phyloP scores from a whole-genome alignment of 495 filamentous ascomycete genomes.

The Trypethelium eluteriae region DNA sequence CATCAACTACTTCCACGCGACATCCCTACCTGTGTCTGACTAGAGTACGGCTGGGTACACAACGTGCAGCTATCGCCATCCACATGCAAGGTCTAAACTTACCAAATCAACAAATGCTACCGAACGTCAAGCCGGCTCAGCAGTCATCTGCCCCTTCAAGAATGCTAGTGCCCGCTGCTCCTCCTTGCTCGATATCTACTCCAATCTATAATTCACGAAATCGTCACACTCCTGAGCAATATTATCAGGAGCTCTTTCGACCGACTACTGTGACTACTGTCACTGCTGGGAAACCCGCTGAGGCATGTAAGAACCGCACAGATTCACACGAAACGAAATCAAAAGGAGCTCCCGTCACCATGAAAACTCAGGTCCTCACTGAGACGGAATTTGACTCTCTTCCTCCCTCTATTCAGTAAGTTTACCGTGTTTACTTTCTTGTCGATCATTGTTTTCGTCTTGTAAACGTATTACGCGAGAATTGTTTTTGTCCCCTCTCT shows the following conservation, averaged over 20 bases:
- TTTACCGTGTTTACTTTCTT: not conserved
- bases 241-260: constrained; percentile 8
- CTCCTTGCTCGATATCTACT: not conserved
- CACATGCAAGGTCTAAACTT: constrained; percentile 4
- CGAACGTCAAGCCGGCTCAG: not conserved
- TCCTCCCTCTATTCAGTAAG: constrained; percentile 18
- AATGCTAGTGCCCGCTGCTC: not conserved
- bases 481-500: not conserved
- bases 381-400: constrained; percentile 14
- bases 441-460: constrained; percentile 4
- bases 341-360: not conserved
- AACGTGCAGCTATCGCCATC: not conserved
- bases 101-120: not conserved
- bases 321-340: not conserved
- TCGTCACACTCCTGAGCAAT: not conserved
- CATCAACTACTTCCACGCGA: not conserved
- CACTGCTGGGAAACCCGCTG: not conserved
- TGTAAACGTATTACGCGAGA: not conserved
- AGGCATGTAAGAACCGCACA: not conserved
- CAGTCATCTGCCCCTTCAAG: not conserved
- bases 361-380: not conserved
- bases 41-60: not conserved
- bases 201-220: not conserved
- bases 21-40: not conserved
- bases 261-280: not conserved